phyloP scores from a whole-genome alignment of 306 rosid genomes.

The Cajanus cajan region DNA sequence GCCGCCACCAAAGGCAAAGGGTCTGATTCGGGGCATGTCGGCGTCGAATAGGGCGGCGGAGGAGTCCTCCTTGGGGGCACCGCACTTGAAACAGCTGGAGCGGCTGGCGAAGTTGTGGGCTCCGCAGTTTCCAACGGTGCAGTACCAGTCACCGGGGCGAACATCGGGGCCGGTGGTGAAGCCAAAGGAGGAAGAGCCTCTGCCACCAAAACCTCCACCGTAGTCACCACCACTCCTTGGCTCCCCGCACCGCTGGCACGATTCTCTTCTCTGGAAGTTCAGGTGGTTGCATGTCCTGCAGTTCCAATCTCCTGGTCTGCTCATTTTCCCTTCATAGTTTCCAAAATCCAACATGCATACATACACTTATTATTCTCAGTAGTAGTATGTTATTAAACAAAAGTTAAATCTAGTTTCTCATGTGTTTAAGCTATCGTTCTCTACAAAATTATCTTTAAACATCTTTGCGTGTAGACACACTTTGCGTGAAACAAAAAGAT shows the following conservation, averaged over 20 bases:
- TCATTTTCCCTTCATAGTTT: constrained; percentile 44
- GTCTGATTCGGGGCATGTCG: constrained; percentile 54
- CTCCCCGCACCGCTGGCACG: constrained; percentile 80
- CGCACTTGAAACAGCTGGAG: constrained; percentile 91
- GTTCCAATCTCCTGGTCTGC: constrained; percentile 94
- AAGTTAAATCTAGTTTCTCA: not conserved
- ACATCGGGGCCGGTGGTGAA: constrained; percentile 87
- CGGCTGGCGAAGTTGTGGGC: constrained; percentile 96
- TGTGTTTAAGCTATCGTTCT: not conserved
- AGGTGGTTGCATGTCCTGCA: constrained; percentile 88
- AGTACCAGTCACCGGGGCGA: constrained; percentile 94
- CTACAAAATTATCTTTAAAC: no score
- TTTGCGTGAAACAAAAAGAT: no score
- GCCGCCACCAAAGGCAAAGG: constrained; percentile 42
- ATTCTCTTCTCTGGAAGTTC: constrained; percentile 83
- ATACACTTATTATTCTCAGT: not conserved
- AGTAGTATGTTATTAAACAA: not conserved
- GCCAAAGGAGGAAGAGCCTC: constrained; percentile 49
- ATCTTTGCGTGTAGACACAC: no score
- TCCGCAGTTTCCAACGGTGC: constrained; percentile 71
- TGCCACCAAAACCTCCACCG: constrained; percentile 44
- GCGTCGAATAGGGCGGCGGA: constrained; percentile 39
- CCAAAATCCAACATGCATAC: not conserved
- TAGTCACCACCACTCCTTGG: constrained; percentile 38
- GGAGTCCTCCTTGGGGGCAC: constrained; percentile 68